Percentiles rank a stretch among this genome's conserved stretches.
These are phyloP conservation scores for Lasiodiplodia theobromae DNA, from an alignment of 2,329 filamentous ascomycete species.

Conservation along the genomic window DNA sequence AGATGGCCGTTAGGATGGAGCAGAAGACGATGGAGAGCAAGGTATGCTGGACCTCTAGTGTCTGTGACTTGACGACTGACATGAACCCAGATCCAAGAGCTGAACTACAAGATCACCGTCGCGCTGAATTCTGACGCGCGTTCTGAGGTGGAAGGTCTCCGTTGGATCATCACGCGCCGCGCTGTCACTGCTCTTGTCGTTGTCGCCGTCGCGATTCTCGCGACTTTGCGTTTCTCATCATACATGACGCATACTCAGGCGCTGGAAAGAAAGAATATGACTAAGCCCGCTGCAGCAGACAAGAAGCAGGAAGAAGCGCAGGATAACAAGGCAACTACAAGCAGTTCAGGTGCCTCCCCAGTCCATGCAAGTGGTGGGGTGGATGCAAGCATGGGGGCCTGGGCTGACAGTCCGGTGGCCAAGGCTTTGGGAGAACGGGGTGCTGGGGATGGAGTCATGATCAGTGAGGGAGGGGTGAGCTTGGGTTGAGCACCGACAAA, in stretches of 20 bases:
- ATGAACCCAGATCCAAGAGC: constrained; percentile 78
- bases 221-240: constrained; percentile 49
- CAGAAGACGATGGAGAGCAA: constrained; percentile 84
- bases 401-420: neutral
- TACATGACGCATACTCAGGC: constrained; percentile 49
- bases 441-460: constrained; percentile 25
- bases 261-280: constrained; percentile 47
- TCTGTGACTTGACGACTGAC: neutral
- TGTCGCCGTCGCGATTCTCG: constrained; percentile 54
- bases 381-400: neutral
- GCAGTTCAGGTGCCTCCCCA: too few species aligned
- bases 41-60: constrained; percentile 54
- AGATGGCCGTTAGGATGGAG: constrained; percentile 88
- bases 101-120: constrained; percentile 96
- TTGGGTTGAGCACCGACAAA: constrained; percentile 8
- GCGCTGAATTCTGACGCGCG: constrained; percentile 87
- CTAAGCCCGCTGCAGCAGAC: constrained; percentile 31
- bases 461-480: constrained; percentile 30
- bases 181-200: constrained; percentile 66
- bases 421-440: constrained; percentile 12
- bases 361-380: neutral
- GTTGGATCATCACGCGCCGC: constrained; percentile 81
- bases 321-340: constrained; percentile 6
- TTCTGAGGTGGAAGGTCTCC: constrained; percentile 87
- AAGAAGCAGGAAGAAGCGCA: constrained; percentile 1